Evolutionary conservation across 352 stramenopile species (phyloP), one percentile per base, ranked within the genome.

Genomic region (Globisporangium nagaii): DNA sequence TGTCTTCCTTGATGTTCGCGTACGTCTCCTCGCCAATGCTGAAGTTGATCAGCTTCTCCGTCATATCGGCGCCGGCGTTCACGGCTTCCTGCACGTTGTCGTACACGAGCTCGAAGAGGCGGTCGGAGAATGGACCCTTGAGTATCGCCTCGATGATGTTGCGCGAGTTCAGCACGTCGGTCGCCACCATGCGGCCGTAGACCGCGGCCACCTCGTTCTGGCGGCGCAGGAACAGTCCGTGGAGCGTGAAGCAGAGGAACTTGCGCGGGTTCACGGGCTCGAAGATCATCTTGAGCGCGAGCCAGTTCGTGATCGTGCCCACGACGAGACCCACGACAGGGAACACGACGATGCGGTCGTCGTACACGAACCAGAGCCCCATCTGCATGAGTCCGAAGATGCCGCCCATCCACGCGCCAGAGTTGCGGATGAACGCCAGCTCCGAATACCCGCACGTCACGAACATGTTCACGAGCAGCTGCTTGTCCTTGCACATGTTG

Each of bases 301-400:
- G 74, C 89, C 90, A 98, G 65, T 98, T 98, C n/a, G 96, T 99
- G 30, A 98, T 87, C 11, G 96, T 90, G 12, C 96, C 96, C 7
- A 99, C 96, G 35, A 99, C 86, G 15, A 96, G 68, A 20, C 96
- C 96, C n/a, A 96, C 75, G 17, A 96, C 88, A 1, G 90, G 90
- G 48, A 97, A 95, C 9, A 90, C 78, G 12, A 95, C 79, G 51
- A 93, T 88, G 13, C 68, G 79, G 51, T 89, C 79, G 31, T 73
- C 71, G 58, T 88, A 88, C 25, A 88, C 72, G 45, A 92, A 98
- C 80, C 81, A 96, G 37, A 96, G 66, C 0, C 77, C 71, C 86
- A 97, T 93, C 58, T 95, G 86, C 56, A 93, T 84, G 41, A 95
- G 60, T 4, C 86, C 86, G 59, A 94, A 95, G 47, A 97, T 60